Conservation (phyloP, 2,329 filamentous ascomycete species). For the Colletotrichum tamarilloi region DNA sequence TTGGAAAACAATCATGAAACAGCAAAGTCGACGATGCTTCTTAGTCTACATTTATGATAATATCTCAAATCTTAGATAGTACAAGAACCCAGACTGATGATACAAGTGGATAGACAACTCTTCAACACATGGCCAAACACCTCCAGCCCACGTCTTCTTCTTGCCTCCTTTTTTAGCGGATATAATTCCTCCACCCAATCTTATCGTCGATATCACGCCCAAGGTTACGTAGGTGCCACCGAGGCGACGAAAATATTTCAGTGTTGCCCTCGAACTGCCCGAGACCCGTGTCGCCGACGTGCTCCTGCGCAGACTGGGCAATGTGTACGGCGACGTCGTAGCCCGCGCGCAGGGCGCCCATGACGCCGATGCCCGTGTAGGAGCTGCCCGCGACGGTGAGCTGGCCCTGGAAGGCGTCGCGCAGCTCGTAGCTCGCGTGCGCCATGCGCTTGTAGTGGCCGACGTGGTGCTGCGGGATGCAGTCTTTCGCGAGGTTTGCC, state of each 20-base stretch:
- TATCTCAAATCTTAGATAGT: too few species aligned
- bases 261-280: slow-evolving; percentile 39
- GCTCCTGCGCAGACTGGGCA: slow-evolving; percentile 38
- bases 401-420: slow-evolving; percentile 66
- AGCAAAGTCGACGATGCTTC: too few species aligned
- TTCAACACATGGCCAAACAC: too few species aligned
- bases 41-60: too few species aligned
- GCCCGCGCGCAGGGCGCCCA: slow-evolving; percentile 63
- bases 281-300: slow-evolving; percentile 49
- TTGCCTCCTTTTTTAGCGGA: neutral
- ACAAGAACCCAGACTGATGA: too few species aligned
- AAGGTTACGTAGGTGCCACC: neutral
- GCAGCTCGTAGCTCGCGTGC: slow-evolving; percentile 65
- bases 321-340: slow-evolving; percentile 55
- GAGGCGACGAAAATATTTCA: too few species aligned
- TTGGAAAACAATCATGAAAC: too few species aligned
- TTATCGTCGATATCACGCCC: slow-evolving; percentile 24
- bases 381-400: slow-evolving; percentile 72
- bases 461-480: slow-evolving; percentile 91
- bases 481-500: slow-evolving; percentile 71
- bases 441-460: slow-evolving; percentile 77
- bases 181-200: slow-evolving; percentile 6
- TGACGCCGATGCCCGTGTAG: slow-evolving; percentile 63
- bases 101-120: too few species aligned
- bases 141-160: neutral